These are phyloP conservation scores for Penicillium psychrofluorescens DNA, from an alignment of 495 filamentous ascomycete genomes.

Conservation along the genomic window DNA sequence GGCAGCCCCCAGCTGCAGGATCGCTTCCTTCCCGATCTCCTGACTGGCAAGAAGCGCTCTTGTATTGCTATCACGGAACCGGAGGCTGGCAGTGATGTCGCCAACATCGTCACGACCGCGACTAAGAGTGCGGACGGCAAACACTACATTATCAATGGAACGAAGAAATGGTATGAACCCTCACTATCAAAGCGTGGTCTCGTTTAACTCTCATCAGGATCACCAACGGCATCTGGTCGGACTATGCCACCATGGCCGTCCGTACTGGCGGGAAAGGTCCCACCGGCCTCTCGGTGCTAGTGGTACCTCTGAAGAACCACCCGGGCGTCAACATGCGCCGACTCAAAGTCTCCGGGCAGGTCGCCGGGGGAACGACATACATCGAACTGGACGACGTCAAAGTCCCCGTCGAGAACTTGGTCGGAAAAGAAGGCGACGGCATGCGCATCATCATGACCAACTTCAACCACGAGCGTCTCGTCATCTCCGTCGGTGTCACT, in stretches of 20 bases:
- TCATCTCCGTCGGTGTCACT: constrained; percentile 55
- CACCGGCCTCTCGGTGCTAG: constrained; percentile 53
- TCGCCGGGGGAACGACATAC: constrained; percentile 61
- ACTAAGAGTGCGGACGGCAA: constrained; percentile 54
- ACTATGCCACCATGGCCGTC: constrained; percentile 67
- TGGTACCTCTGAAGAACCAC: constrained; percentile 58
- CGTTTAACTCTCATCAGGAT: constrained; percentile 36
- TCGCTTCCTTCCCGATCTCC: constrained; percentile 54
- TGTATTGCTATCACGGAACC: constrained; percentile 81
- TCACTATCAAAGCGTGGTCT: too few species aligned
- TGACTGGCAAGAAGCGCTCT: constrained; percentile 56
- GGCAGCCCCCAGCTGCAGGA: constrained; percentile 53
- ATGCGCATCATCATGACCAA: constrained; percentile 78
- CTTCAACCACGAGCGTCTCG: constrained; percentile 74
- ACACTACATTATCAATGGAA: constrained; percentile 64
- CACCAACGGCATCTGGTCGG: constrained; percentile 71
- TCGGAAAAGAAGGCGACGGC: constrained; percentile 63
- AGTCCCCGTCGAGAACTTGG: constrained; percentile 61
- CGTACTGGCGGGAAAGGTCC: constrained; percentile 64
- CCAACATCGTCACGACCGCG: constrained; percentile 62
- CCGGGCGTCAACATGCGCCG: constrained; percentile 60
- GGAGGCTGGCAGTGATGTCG: constrained; percentile 63
- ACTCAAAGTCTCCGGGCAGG: constrained; percentile 52
- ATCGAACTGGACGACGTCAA: constrained; percentile 69
- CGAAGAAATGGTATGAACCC: constrained; percentile 61